Conservation (phyloP, 2,329 filamentous ascomycete genomes). For the Paramyrothecium sp. region DNA sequence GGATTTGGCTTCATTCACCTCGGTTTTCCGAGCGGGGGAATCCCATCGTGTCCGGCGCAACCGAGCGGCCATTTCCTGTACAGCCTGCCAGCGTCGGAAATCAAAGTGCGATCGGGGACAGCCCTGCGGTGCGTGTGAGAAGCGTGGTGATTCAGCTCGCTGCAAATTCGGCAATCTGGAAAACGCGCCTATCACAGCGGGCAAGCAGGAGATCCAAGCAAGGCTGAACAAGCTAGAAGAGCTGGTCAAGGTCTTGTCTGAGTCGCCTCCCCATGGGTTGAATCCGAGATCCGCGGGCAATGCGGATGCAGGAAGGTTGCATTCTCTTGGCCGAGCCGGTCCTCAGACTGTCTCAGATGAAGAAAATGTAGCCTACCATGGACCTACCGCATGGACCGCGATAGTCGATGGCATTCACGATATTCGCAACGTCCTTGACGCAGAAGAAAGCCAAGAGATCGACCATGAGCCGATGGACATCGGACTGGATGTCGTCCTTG, state of each 20-base stretch:
- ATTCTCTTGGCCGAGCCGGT: not conserved
- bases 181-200: slow-evolving; percentile 8
- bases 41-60: slow-evolving; percentile 34
- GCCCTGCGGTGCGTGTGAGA: slow-evolving; percentile 38
- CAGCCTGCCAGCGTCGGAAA: slow-evolving; percentile 40
- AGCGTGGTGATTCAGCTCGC: slow-evolving; percentile 29
- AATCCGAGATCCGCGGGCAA: too few species aligned
- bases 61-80: slow-evolving; percentile 40
- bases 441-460: slow-evolving; percentile 12
- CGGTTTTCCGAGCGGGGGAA: slow-evolving; percentile 36
- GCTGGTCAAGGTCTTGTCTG: slow-evolving; percentile 35
- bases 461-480: slow-evolving; percentile 8
- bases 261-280: slow-evolving; percentile 7
- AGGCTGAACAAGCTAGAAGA: slow-evolving; percentile 39
- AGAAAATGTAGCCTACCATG: slow-evolving; percentile 25
- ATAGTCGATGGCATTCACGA: slow-evolving; percentile 41
- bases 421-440: slow-evolving; percentile 33
- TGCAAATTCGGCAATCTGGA: slow-evolving; percentile 28
- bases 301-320: not conserved
- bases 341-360: slow-evolving; percentile 5
- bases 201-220: slow-evolving; percentile 34
- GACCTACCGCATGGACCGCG: slow-evolving; percentile 38
- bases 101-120: slow-evolving; percentile 39
- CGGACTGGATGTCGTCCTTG: slow-evolving; percentile 31
- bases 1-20: slow-evolving; percentile 18